Evolutionary conservation across 495 filamentous ascomycete genomes (phyloP).

Genomic region (Poronia punctata): DNA sequence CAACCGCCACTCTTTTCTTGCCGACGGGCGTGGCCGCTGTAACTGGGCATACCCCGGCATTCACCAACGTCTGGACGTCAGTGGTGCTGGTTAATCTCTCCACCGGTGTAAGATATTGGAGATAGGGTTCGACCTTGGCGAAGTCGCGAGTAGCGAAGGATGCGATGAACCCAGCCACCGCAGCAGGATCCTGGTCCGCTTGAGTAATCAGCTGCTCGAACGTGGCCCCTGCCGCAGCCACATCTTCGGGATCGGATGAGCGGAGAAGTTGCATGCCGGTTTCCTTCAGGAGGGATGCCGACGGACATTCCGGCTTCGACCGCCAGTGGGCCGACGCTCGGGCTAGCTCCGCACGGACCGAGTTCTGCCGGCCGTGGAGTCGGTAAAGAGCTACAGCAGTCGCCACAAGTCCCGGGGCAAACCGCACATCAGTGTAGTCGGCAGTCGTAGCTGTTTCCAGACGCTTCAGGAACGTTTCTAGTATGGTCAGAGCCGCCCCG

Average conservation of each 20-base stretch:
- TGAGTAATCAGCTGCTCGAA: conserved; percentile 61
- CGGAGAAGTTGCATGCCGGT: conserved; percentile 73
- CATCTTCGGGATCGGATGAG: conserved; percentile 59
- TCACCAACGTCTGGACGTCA: conserved; percentile 64
- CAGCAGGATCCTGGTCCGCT: conserved; percentile 55
- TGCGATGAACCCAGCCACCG: conserved; percentile 76
- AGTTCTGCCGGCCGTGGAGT: conserved; percentile 65
- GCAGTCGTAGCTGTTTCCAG: conserved; percentile 61
- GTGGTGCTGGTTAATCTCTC: conserved; percentile 57
- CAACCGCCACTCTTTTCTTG: conserved; percentile 54
- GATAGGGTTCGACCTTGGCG: conserved; percentile 50
- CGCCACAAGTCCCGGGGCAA: conserved; percentile 80
- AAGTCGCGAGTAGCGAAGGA: conserved; percentile 66
- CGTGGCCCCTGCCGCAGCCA: conserved; percentile 61
- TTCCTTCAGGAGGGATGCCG: conserved; percentile 60
- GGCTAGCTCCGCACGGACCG: conserved; percentile 63
- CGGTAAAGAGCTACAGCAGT: conserved; percentile 75
- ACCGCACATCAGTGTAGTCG: conserved; percentile 58
- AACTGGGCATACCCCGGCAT: conserved; percentile 64
- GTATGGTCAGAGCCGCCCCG: conserved; percentile 62
- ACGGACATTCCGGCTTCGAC: conserved; percentile 36
- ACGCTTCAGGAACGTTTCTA: conserved; percentile 66
- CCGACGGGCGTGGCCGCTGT: conserved; percentile 31
- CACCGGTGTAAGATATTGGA: conserved; percentile 58
- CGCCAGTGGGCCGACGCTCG: conserved; percentile 82